Conservation (phyloP, 495 filamentous ascomycete species). For the Penicillium ochrochloron region DNA sequence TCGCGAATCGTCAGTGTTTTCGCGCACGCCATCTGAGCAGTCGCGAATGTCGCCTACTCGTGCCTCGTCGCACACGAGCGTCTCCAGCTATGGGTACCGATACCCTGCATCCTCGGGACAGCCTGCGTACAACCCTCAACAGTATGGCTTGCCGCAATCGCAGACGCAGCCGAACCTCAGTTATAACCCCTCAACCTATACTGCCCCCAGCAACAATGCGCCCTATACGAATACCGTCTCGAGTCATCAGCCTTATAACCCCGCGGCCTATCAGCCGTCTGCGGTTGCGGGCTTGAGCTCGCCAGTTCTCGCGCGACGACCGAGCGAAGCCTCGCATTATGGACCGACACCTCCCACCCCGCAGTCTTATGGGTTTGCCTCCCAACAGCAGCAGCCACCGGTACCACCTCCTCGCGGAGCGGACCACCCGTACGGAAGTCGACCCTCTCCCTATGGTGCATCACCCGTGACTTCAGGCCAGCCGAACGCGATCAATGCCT, state of each 20-base stretch:
- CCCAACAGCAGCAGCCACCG: conserved; percentile 41
- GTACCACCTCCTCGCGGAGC: conserved; percentile 53
- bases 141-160: conserved; percentile 71
- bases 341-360: conserved; percentile 41
- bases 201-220: conserved; percentile 39
- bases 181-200: conserved; percentile 51
- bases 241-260: conserved; percentile 70
- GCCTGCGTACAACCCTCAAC: conserved; percentile 79
- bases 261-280: conserved; percentile 64
- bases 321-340: conserved; percentile 39
- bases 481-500: conserved; percentile 13
- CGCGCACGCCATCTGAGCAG: conserved; percentile 39
- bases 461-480: conserved; percentile 22
- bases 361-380: conserved; percentile 39
- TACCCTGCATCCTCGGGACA: conserved; percentile 56
- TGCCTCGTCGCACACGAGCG: conserved; percentile 49
- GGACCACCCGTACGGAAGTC: conserved; percentile 53
- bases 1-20: conserved; percentile 37
- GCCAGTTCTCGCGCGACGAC: conserved; percentile 35
- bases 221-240: conserved; percentile 34
- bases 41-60: conserved; percentile 52
- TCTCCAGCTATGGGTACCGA: conserved; percentile 66
- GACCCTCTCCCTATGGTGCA: conserved; percentile 35
- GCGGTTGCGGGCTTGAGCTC: conserved; percentile 33
- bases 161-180: conserved; percentile 48